phyloP scores from a whole-genome alignment of 202 grass and related monocot species.

The Setaria italica region DNA sequence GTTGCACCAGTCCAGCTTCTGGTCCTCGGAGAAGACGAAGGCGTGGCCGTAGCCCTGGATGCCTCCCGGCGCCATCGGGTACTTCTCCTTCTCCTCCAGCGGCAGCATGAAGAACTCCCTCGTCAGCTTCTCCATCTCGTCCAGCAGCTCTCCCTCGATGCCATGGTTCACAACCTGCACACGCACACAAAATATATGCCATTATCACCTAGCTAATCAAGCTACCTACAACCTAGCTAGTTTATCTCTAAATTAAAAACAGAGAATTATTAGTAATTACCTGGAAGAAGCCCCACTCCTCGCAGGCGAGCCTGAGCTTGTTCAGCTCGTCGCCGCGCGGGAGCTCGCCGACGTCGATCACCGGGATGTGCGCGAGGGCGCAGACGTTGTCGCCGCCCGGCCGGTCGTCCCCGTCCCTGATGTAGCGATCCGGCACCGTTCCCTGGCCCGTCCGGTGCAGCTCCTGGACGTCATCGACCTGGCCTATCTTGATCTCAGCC shows the following conservation, averaged over 20 bases:
- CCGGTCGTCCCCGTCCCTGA: slow-evolving; percentile 61
- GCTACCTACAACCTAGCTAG: no score
- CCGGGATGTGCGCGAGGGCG: slow-evolving; percentile 49
- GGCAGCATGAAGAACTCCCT: slow-evolving; percentile 95
- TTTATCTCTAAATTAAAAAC: neutral
- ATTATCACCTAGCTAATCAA: neutral
- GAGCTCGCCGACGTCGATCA: slow-evolving; percentile 71
- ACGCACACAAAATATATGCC: neutral
- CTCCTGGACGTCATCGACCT: slow-evolving; percentile 82
- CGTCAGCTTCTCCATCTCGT: slow-evolving; percentile 63
- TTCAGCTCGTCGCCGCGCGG: slow-evolving; percentile 33
- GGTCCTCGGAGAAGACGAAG: slow-evolving; percentile 90
- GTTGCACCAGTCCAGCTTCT: slow-evolving; percentile 98
- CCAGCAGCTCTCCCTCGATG: slow-evolving; percentile 54
- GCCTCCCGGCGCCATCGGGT: slow-evolving; percentile 77
- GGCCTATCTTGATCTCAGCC: slow-evolving; percentile 51
- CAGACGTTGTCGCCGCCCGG: slow-evolving; percentile 42
- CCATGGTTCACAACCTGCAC: slow-evolving; percentile 84
- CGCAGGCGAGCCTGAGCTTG: slow-evolving; percentile 63
- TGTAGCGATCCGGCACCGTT: slow-evolving; percentile 72
- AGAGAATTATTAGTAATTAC: neutral
- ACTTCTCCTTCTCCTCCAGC: slow-evolving; percentile 85
- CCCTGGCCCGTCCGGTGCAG: slow-evolving; percentile 45
- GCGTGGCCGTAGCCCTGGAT: slow-evolving; percentile 92
- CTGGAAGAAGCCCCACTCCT: slow-evolving; percentile 96